Conservation (phyloP, 2,329 filamentous ascomycete genomes). For the Colletotrichum filicis region DNA sequence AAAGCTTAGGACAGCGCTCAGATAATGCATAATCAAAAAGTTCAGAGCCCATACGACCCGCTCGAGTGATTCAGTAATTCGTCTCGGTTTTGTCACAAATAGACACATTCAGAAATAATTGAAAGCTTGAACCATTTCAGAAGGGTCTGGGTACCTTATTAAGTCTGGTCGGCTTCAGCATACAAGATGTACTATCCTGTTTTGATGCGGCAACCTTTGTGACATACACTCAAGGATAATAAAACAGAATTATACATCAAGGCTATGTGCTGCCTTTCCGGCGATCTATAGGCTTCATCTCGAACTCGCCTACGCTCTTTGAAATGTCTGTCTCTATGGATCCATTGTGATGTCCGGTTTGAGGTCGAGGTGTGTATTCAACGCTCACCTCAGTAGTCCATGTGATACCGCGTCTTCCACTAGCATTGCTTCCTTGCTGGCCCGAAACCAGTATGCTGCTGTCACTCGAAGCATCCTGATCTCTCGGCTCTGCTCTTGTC, state of each 20-base stretch:
- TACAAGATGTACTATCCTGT: too few relatives aligned
- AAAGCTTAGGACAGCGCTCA: not conserved
- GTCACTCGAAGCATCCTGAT: conserved; percentile 26
- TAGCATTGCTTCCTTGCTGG: not conserved
- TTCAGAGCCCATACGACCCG: not conserved
- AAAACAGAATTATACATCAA: too few relatives aligned
- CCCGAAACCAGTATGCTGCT: conserved; percentile 22
- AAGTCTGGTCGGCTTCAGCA: too few relatives aligned
- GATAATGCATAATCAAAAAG: not conserved
- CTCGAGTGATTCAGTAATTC: too few relatives aligned
- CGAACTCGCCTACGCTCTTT: not conserved
- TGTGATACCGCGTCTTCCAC: not conserved
- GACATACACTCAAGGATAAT: too few relatives aligned
- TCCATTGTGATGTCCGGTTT: not conserved
- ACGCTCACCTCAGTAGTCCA: conserved; percentile 14
- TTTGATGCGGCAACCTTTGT: too few relatives aligned
- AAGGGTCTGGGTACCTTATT: too few relatives aligned
- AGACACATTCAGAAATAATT: too few relatives aligned
- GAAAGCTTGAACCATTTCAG: too few relatives aligned
- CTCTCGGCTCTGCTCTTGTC: not conserved
- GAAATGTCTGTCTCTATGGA: not conserved
- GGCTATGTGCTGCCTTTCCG: not conserved
- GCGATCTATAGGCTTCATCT: not conserved
- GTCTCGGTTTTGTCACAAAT: too few relatives aligned
- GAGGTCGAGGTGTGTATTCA: not conserved